Evolutionary conservation across 257 asterid genomes (phyloP).

Genomic region (Solanum ossicruentum): DNA sequence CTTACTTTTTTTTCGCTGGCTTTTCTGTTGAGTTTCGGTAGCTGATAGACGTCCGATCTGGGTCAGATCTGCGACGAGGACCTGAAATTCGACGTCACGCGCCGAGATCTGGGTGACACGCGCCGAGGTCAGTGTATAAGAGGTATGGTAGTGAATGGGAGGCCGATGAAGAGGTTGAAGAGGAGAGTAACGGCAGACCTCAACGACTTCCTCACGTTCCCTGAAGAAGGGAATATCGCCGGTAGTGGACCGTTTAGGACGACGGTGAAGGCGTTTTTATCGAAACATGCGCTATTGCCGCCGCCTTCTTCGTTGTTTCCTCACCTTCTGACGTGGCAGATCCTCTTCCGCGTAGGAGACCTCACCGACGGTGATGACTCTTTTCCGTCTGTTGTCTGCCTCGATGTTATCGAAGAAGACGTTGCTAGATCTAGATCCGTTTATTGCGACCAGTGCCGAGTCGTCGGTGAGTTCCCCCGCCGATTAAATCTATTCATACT

Average conservation of each 20-base stretch:
- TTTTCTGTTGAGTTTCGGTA: not conserved
- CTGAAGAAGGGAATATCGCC: slow-evolving; percentile 2
- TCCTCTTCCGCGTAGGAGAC: slow-evolving; percentile 76
- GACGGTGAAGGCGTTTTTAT: slow-evolving; percentile 38
- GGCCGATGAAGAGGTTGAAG: slow-evolving; percentile 11
- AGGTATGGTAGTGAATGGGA: slow-evolving; percentile 6
- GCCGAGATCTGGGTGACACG: slow-evolving; percentile 10
- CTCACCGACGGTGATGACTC: slow-evolving; percentile 27
- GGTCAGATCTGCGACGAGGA: slow-evolving; percentile 3
- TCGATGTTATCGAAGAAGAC: slow-evolving; percentile 90
- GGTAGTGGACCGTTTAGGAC: slow-evolving; percentile 47
- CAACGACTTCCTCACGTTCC: slow-evolving; percentile 4
- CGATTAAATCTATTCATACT: not conserved
- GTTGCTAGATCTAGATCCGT: slow-evolving; percentile 83
- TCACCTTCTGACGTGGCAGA: slow-evolving; percentile 78
- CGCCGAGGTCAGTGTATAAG: not conserved
- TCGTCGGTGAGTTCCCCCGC: slow-evolving; percentile 78
- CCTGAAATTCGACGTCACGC: not conserved
- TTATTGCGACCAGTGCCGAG: slow-evolving; percentile 98
- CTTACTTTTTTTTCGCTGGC: not conserved
- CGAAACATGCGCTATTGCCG: slow-evolving; percentile 56
- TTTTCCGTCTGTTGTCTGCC: slow-evolving; percentile 43
- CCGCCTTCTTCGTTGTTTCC: slow-evolving; percentile 79
- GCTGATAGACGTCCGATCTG: not conserved
- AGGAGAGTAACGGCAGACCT: slow-evolving; percentile 11